Evolutionary conservation across 2,329 filamentous ascomycete genomes (phyloP).

Genomic region (Penicillium sp.): DNA sequence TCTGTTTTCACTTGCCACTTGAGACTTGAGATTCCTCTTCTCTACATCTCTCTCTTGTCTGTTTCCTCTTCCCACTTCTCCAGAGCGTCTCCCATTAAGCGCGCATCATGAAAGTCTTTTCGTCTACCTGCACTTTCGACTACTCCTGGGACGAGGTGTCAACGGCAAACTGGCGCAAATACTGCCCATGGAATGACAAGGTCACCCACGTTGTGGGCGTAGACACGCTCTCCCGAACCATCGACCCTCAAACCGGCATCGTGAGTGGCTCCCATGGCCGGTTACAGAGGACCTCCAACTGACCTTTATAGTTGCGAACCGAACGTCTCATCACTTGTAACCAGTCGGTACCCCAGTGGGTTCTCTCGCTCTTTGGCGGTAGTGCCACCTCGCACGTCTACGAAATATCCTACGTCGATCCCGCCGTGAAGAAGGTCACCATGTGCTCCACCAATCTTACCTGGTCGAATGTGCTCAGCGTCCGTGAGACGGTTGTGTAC

Average conservation of each 20-base stretch:
- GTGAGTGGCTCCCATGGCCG: constrained; percentile 45
- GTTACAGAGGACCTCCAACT: constrained; percentile 5
- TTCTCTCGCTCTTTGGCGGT: constrained; percentile 72
- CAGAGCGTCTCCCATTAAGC: constrained; percentile 1
- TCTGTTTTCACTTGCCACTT: constrained; percentile 7
- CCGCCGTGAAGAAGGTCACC: constrained; percentile 74
- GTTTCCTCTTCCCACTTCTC: not conserved
- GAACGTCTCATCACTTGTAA: constrained; percentile 58
- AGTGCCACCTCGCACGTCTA: constrained; percentile 82
- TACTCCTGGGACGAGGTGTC: constrained; percentile 99
- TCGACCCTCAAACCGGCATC: constrained; percentile 62
- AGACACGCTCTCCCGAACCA: constrained; percentile 74
- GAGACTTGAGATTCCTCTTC: not conserved
- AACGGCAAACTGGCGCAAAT: constrained; percentile 96
- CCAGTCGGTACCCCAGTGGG: constrained; percentile 48
- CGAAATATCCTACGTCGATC: constrained; percentile 94
- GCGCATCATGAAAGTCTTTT: constrained; percentile 83
- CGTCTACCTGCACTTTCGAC: constrained; percentile 81
- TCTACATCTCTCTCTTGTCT: constrained; percentile 13
- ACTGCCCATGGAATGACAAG: constrained; percentile 98
- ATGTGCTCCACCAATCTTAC: constrained; percentile 97
- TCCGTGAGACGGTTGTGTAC: constrained; percentile 91
- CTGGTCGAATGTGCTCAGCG: constrained; percentile 80
- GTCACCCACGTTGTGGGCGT: constrained; percentile 95
- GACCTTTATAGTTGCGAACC: constrained; percentile 55